A percentile compares a stretch with the other conserved stretches of the same genome.
These are phyloP conservation scores for Calonectria crousiana DNA, from an alignment of 2,329 filamentous ascomycete genomes.

Conservation along the genomic window DNA sequence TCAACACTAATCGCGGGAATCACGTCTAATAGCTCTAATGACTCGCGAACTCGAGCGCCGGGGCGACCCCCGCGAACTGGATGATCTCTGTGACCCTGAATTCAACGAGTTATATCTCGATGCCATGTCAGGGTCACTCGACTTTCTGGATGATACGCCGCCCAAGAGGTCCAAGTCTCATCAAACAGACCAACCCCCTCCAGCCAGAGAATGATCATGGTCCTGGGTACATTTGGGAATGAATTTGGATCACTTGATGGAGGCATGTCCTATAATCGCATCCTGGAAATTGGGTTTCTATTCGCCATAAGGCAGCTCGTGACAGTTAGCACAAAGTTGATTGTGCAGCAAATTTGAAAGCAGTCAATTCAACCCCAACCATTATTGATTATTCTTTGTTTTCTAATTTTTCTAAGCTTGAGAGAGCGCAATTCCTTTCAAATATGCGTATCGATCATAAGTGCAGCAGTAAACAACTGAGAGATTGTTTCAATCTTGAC, in stretches of 20 bases:
- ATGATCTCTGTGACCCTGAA: background rate
- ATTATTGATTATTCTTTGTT: no score
- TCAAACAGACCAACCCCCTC: background rate
- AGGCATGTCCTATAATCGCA: background rate
- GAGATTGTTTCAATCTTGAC: no score
- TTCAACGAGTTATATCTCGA: background rate
- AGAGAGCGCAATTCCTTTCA: no score
- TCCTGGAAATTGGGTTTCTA: background rate
- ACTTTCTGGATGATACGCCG: background rate
- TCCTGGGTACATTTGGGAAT: background rate
- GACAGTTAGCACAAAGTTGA: no score
- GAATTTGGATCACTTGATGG: background rate
- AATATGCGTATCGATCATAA: no score
- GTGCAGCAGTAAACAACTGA: no score
- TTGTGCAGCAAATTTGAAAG: no score
- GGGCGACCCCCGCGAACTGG: background rate
- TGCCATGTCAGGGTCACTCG: background rate
- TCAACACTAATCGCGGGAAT: background rate
- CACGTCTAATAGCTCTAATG: background rate
- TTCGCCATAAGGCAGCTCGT: no score
- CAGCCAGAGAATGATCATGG: background rate
- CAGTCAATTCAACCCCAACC: no score
- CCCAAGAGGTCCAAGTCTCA: background rate
- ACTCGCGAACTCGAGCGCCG: background rate
- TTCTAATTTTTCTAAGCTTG: no score